Percentiles rank a stretch among this genome's conserved stretches.
Conservation (phyloP, 331 rosid species). For the Rhamnella rubrinervis region DNA sequence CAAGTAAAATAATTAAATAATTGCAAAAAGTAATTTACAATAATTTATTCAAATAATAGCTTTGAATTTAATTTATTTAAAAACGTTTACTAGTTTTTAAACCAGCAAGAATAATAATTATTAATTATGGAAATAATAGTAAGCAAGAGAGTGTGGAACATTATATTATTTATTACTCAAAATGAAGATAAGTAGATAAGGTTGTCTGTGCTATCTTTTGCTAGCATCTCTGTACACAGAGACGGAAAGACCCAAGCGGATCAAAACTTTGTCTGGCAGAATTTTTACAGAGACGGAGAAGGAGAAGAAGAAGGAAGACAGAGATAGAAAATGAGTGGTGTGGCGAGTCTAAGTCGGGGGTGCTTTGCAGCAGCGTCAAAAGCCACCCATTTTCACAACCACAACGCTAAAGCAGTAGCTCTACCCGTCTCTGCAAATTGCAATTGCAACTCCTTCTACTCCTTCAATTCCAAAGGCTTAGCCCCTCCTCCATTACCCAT, state of each 20-base stretch:
- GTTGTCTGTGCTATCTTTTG: not conserved
- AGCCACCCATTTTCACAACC: slow-evolving; percentile 31
- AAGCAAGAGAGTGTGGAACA: too few species aligned
- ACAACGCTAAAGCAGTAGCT: slow-evolving; percentile 26
- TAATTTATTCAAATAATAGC: too few species aligned
- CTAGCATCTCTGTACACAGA: not conserved
- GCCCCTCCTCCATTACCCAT: slow-evolving; percentile 1
- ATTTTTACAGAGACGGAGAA: not conserved
- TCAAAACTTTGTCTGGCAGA: not conserved
- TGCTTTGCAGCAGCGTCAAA: slow-evolving; percentile 46
- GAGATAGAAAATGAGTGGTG: slow-evolving; percentile 29
- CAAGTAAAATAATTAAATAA: too few species aligned
- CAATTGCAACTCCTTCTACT: slow-evolving; percentile 18
- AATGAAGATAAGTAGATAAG: slow-evolving; percentile 1
- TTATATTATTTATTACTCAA: not conserved
- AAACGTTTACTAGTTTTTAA: too few species aligned
- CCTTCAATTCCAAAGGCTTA: slow-evolving; percentile 11
- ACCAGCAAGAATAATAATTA: too few species aligned
- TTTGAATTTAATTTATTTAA: too few species aligned
- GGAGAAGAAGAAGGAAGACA: not conserved
- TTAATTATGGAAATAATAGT: too few species aligned
- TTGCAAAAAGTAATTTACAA: too few species aligned
- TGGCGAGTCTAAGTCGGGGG: slow-evolving; percentile 47
- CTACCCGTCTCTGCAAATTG: slow-evolving; percentile 25
- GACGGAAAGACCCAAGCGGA: not conserved